Evolutionary conservation across 768 basidiomycete species (phyloP).

Genomic region (Omphalotus guepiniiformis): DNA sequence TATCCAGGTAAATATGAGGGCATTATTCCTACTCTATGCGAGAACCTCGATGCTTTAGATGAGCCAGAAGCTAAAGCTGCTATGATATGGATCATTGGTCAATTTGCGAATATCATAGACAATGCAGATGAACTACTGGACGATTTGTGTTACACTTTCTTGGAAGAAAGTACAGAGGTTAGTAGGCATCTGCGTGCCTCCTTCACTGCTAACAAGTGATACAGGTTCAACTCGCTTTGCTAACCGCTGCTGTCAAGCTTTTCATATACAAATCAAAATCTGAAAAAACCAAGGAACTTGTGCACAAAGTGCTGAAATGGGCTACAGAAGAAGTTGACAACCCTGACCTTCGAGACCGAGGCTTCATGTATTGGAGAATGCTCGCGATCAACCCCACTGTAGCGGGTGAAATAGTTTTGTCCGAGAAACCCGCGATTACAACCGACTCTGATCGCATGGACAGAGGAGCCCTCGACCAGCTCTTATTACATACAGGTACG

Average conservation of each 20-base stretch:
- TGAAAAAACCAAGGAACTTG: slow-evolving; percentile 81
- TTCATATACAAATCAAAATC: slow-evolving; percentile 88
- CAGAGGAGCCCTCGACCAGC: slow-evolving; percentile 90
- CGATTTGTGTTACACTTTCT: slow-evolving; percentile 81
- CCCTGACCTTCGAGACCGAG: slow-evolving; percentile 93
- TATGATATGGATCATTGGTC: slow-evolving; percentile 97
- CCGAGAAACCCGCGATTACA: slow-evolving; percentile 95
- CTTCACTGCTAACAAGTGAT: neutral
- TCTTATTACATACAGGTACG: slow-evolving; percentile 90
- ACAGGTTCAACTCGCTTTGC: slow-evolving; percentile 91
- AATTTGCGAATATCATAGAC: slow-evolving; percentile 93
- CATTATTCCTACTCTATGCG: slow-evolving; percentile 90
- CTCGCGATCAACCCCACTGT: slow-evolving; percentile 88
- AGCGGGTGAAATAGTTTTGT: slow-evolving; percentile 85
- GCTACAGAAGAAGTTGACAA: slow-evolving; percentile 98
- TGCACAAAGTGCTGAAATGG: slow-evolving; percentile 95
- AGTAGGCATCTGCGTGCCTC: slow-evolving; percentile 22
- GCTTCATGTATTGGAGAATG: slow-evolving; percentile 99
- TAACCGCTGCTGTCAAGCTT: slow-evolving; percentile 93
- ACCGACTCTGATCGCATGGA: slow-evolving; percentile 98
- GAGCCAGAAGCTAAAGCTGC: slow-evolving; percentile 96
- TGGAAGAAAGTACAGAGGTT: slow-evolving; percentile 94
- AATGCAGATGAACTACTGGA: slow-evolving; percentile 95
- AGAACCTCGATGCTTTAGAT: slow-evolving; percentile 86
- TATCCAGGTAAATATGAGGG: slow-evolving; percentile 98